phyloP scores from a whole-genome alignment of 108 stramenopile species.

The Pelagomonas calceolata region DNA sequence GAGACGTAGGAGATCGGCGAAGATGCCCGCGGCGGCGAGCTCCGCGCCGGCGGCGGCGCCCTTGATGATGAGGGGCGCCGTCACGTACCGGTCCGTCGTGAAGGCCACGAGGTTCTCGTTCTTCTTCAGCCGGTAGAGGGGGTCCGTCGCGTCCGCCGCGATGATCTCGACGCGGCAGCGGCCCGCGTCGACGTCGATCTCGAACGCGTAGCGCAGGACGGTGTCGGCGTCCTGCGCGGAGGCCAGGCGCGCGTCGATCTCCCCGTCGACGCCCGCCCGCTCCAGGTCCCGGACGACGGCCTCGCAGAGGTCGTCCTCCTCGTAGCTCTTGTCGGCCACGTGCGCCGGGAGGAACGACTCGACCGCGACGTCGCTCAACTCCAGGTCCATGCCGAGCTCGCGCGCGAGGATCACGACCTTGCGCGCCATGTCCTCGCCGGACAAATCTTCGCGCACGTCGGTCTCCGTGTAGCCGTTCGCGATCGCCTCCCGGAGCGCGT shows the following conservation, averaged over 20 bases:
- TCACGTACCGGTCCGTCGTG: conserved; percentile 50
- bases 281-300: conserved; percentile 40
- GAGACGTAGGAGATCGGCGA: conserved; percentile 64
- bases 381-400: conserved; percentile 43
- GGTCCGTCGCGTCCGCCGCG: conserved; percentile 34
- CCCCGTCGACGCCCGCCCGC: conserved; percentile 24
- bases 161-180: conserved; percentile 37
- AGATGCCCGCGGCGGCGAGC: conserved; percentile 63
- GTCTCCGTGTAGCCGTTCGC: conserved; percentile 50
- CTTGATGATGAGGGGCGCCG: conserved; percentile 66
- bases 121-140: conserved; percentile 45
- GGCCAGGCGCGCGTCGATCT: conserved; percentile 45
- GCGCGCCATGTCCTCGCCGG: conserved; percentile 29
- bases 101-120: conserved; percentile 58
- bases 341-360: conserved; percentile 54
- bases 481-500: conserved; percentile 47
- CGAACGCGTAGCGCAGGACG: conserved; percentile 62
- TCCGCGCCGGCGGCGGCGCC: conserved; percentile 71
- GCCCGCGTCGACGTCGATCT: conserved; percentile 44
- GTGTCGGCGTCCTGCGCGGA: conserved; percentile 36
- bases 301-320: conserved; percentile 23
- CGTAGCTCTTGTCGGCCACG: conserved; percentile 34
- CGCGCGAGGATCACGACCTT: conserved; percentile 46
- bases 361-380: conserved; percentile 52
- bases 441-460: conserved; percentile 49